A percentile compares a stretch with the other conserved stretches of the same genome.
Evolutionary conservation across 2,329 filamentous ascomycete genomes (phyloP).

Genomic region (Sporothrix schenckii): DNA sequence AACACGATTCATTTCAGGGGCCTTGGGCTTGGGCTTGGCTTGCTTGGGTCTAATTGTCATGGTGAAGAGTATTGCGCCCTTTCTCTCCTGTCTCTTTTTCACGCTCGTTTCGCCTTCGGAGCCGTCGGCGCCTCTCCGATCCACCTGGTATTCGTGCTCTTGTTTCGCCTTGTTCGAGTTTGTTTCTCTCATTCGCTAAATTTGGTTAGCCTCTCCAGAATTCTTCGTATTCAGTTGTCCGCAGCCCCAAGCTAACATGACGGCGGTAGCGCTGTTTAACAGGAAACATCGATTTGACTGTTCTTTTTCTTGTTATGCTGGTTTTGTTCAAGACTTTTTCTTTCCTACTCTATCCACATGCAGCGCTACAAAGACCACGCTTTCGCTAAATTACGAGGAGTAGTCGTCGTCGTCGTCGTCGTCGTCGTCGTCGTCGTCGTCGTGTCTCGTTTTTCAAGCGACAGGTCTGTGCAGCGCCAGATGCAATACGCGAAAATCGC

Average conservation of each 20-base stretch:
- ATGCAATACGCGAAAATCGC: conserved; percentile 3
- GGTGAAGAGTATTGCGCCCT: background rate
- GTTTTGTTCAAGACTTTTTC: background rate
- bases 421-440: too few species aligned
- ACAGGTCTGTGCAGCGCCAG: background rate
- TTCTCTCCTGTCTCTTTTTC: background rate
- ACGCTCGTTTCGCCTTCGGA: background rate
- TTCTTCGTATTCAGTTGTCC: conserved; percentile 25
- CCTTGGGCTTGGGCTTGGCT: background rate
- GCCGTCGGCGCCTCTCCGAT: conserved; percentile 9
- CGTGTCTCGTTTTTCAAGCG: conserved; percentile 14
- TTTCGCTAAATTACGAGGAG: background rate
- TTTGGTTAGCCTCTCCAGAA: background rate
- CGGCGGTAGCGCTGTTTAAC: conserved; percentile 10
- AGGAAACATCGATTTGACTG: background rate
- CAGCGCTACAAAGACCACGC: background rate
- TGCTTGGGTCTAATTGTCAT: background rate
- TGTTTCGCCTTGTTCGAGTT: background rate
- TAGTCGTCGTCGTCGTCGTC: conserved; percentile 6
- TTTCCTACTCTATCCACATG: background rate
- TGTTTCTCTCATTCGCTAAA: conserved; percentile 2
- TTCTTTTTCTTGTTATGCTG: background rate
- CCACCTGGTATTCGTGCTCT: background rate
- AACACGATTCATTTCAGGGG: background rate
- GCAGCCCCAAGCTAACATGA: background rate